These are phyloP conservation scores for Theileria parva DNA, from an alignment of 169 alveolate genomes.

Conservation along the genomic window DNA sequence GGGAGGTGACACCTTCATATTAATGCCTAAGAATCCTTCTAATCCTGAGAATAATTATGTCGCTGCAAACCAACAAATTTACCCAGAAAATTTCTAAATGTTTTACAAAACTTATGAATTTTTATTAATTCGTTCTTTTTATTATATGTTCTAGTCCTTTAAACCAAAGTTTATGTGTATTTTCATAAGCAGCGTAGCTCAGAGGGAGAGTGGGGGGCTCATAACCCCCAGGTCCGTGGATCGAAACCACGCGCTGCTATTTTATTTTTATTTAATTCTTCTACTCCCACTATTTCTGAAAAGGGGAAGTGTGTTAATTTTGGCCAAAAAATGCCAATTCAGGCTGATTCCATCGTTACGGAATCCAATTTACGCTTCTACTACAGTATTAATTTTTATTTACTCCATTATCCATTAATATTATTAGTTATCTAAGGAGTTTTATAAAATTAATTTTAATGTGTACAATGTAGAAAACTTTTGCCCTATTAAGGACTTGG, in stretches of 20 bases:
- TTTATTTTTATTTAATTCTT: constrained; percentile 7
- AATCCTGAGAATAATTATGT: not conserved
- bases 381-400: constrained; percentile 44
- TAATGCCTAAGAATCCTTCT: constrained; percentile 18
- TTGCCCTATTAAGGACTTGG: constrained; percentile 59
- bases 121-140: not conserved
- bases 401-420: not conserved
- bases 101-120: not conserved
- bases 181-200: constrained; percentile 89
- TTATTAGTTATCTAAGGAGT: not conserved
- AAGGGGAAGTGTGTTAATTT: not conserved
- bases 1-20: constrained; percentile 30
- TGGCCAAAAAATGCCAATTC: constrained; percentile 14
- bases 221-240: constrained; percentile 94
- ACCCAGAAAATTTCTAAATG: constrained; percentile 6
- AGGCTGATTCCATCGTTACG: constrained; percentile 61
- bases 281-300: not conserved
- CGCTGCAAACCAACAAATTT: constrained; percentile 1
- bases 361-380: constrained; percentile 62
- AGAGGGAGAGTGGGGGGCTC: constrained; percentile 95
- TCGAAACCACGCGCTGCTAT: constrained; percentile 93
- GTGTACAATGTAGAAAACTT: constrained; percentile 40
- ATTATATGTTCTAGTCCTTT: constrained; percentile 3
- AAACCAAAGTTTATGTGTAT: constrained; percentile 21
- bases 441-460: not conserved